These are phyloP conservation scores for Albatrellus sp. DNA, from an alignment of 1,284 basidiomycete species.

Conservation along the genomic window DNA sequence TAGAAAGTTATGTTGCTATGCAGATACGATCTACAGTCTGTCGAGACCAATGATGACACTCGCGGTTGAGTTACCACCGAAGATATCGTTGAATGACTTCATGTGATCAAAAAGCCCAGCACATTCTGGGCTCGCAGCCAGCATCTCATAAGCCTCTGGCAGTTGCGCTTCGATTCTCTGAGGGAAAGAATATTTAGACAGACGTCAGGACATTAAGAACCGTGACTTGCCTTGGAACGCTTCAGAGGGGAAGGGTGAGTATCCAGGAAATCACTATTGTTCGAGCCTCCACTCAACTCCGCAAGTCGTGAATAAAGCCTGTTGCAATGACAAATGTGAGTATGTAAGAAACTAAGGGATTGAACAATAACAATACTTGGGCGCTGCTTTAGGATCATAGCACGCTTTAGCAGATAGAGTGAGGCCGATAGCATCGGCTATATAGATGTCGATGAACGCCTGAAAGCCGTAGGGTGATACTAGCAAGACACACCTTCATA, in stretches of 20 bases:
- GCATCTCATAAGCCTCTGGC: constrained; percentile 42
- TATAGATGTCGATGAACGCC: neutral
- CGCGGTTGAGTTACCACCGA: neutral
- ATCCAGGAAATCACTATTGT: constrained; percentile 37
- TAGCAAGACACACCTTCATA: constrained; percentile 45
- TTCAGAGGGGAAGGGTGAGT: constrained; percentile 69
- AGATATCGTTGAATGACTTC: neutral
- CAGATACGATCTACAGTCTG: no score
- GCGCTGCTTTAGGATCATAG: constrained; percentile 67
- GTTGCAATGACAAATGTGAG: neutral
- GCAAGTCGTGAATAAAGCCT: constrained; percentile 63
- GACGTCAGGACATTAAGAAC: neutral
- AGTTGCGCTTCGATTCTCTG: constrained; percentile 44
- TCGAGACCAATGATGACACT: no score
- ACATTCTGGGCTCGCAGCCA: constrained; percentile 12
- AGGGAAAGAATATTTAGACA: neutral
- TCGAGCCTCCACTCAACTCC: constrained; percentile 29
- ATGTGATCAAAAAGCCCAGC: neutral
- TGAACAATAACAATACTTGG: constrained; percentile 34
- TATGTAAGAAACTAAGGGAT: neutral
- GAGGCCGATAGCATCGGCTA: constrained; percentile 71
- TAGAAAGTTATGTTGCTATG: no score
- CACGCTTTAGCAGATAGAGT: constrained; percentile 68
- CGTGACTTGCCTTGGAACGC: constrained; percentile 49
- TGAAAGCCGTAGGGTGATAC: neutral